phyloP scores from a whole-genome alignment of 768 basidiomycete genomes.

The Tylopilus felleus region DNA sequence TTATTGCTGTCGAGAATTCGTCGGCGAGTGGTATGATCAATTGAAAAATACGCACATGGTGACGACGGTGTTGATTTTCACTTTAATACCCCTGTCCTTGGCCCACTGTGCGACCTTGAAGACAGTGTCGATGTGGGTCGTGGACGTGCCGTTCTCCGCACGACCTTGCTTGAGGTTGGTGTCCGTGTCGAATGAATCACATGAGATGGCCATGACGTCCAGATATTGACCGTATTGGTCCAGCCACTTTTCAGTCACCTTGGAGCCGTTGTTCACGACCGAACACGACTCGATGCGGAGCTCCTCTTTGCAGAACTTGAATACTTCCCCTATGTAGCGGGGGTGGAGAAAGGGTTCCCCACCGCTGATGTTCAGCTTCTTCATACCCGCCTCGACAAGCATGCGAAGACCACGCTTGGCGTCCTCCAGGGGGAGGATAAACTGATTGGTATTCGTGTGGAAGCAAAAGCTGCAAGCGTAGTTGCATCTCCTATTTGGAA shows the following conservation, averaged over 20 bases:
- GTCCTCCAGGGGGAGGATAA: constrained; percentile 35
- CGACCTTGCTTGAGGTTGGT: constrained; percentile 35
- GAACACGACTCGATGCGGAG: constrained; percentile 35
- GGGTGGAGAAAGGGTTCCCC: constrained; percentile 39
- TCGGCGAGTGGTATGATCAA: not conserved
- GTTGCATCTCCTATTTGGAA: constrained; percentile 29
- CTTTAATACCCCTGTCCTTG: constrained; percentile 32
- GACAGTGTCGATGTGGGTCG: constrained; percentile 33
- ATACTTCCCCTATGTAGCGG: constrained; percentile 36
- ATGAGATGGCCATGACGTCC: constrained; percentile 42
- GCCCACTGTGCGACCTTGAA: constrained; percentile 37
- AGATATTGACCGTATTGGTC: constrained; percentile 38
- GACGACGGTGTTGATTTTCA: constrained; percentile 38
- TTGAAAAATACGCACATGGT: constrained; percentile 19
- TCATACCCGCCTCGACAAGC: constrained; percentile 33
- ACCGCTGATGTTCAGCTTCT: constrained; percentile 36
- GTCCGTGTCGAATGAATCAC: constrained; percentile 38
- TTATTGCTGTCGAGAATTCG: constrained; percentile 27
- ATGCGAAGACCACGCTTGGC: constrained; percentile 34
- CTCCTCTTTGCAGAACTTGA: constrained; percentile 38
- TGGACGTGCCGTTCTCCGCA: constrained; percentile 30
- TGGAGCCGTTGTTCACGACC: constrained; percentile 37
- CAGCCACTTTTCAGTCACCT: constrained; percentile 41
- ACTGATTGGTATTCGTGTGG: constrained; percentile 36
- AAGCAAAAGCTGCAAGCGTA: constrained; percentile 42